Percentiles rank a stretch among this genome's conserved stretches.
These are phyloP conservation scores for Adiantum capillusveneris DNA, from an alignment of 75 land plant species.

Conservation along the genomic window DNA sequence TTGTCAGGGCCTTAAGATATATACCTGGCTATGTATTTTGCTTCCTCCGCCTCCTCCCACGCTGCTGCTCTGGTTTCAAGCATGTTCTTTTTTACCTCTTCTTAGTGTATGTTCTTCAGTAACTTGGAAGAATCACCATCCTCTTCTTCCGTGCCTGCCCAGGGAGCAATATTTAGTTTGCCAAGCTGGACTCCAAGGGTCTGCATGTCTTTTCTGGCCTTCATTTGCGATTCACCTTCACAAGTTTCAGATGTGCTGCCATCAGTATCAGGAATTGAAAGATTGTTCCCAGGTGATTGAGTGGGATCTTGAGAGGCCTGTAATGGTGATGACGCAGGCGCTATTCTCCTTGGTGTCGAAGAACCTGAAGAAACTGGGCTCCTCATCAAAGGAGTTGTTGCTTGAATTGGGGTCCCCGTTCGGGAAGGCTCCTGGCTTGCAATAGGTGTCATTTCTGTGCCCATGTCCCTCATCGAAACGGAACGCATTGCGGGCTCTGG, in stretches of 20 bases:
- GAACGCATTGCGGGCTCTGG: conserved; percentile 8
- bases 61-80: conserved; percentile 64
- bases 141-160: conserved; percentile 38
- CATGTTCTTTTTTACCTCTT: conserved; percentile 42
- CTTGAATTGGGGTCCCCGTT: conserved; percentile 44
- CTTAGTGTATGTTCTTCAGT: conserved; percentile 28
- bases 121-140: conserved; percentile 27
- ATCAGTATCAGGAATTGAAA: neutral
- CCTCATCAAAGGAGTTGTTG: conserved; percentile 35
- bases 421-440: conserved; percentile 61
- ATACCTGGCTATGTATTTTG: conserved; percentile 79
- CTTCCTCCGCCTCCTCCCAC: conserved; percentile 93
- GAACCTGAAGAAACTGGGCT: conserved; percentile 44
- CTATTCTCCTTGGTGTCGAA: conserved; percentile 31
- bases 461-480: conserved; percentile 61
- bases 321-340: conserved; percentile 17
- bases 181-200: no score
- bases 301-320: neutral
- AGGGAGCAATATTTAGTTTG: conserved; percentile 36
- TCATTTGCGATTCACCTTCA: neutral
- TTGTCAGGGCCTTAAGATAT: neutral
- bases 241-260: neutral
- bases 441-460: conserved; percentile 61
- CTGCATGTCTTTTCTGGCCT: no score
- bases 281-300: no score